These are phyloP conservation scores for Dactylis glomerata DNA, from an alignment of 176 grass and related monocot species.

Conservation along the genomic window DNA sequence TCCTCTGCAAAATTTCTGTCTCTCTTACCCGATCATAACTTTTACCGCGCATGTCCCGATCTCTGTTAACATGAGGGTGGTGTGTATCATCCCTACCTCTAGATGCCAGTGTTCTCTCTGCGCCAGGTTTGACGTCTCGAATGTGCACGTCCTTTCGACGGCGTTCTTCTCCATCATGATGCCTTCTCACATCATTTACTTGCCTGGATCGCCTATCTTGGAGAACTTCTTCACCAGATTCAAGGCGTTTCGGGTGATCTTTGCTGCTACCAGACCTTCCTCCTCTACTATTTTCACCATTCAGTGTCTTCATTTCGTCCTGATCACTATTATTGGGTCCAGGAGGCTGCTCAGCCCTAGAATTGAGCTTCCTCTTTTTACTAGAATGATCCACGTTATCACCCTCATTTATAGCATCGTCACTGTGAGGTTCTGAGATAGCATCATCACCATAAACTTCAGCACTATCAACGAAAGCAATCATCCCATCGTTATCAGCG, in stretches of 20 bases:
- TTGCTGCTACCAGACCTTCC: slow-evolving; percentile 72
- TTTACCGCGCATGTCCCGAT: slow-evolving; percentile 56
- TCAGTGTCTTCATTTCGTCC: slow-evolving; percentile 32
- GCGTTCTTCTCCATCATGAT: slow-evolving; percentile 53
- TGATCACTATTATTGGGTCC: slow-evolving; percentile 45
- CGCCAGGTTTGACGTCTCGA: slow-evolving; percentile 38
- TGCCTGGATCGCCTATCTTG: slow-evolving; percentile 48
- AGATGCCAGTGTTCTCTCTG: slow-evolving; percentile 40
- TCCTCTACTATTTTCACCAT: slow-evolving; percentile 74
- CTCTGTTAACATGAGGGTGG: slow-evolving; percentile 46
- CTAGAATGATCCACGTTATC: slow-evolving; percentile 44
- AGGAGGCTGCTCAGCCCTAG: slow-evolving; percentile 46
- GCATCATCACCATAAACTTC: slow-evolving; percentile 65
- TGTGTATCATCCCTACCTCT: slow-evolving; percentile 63
- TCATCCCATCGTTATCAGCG: slow-evolving; percentile 47
- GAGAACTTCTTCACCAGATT: slow-evolving; percentile 69
- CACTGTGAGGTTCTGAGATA: slow-evolving; percentile 50
- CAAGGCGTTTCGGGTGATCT: slow-evolving; percentile 50
- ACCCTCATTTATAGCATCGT: slow-evolving; percentile 44
- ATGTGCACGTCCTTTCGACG: slow-evolving; percentile 38
- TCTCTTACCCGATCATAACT: slow-evolving; percentile 81
- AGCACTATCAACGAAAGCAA: slow-evolving; percentile 60
- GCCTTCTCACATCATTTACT: slow-evolving; percentile 44
- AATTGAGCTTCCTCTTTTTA: slow-evolving; percentile 44
- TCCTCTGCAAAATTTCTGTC: slow-evolving; percentile 52